Evolutionary conservation across 2,329 filamentous ascomycete species (phyloP), one percentile per base, ranked within the genome.

Genomic region (Colletotrichum sp.): DNA sequence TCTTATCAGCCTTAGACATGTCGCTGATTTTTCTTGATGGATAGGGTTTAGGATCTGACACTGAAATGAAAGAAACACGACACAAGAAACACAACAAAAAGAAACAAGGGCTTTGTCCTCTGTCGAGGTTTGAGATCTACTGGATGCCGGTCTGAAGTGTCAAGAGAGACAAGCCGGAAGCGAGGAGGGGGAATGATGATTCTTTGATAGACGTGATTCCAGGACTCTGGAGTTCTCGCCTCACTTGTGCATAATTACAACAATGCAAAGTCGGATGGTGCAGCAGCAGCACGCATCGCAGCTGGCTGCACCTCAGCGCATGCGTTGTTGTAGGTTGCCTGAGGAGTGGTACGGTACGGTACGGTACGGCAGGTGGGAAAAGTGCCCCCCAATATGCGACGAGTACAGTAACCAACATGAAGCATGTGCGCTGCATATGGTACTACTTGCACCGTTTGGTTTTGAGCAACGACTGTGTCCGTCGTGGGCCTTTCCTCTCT

Each of bases 11-110:
- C 66, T 70, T 25, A 63, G 57, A 70, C 68, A 70, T 70, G 68
- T 70, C 57, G 68, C 68, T 63, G 27, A 19, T 27, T 49, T 19
- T 63, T 39, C 32, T 22, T 8, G n/a, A 49, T 49, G n/a, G 36
- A 52, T 63, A 36, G n/a, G 57, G 68, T 70, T 70, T 70, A n/a
- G 68, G 25, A 70, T 70, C 68, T 63, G 66, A 44, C 32, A 69
- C 66, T 44, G 36, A 29, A 32, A 49, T 39, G 62, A 70, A 70
- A 63, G 68, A 19, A 70, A 70, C 55, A 49, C 30, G 30, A 32
- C 30, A 32, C 8, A 13, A 22, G 22, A 49, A n/a, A 49, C 44
- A 49, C 22, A 49, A 44, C 9, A n/a, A 70, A 52, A 70, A 63
- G 68, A 13, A 70, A 70, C 36, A 63, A 66, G 36, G 57, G 34